Base-by-base conservation (phyloP, 805 yeast species). In the Metschnikowia lunata region DNA sequence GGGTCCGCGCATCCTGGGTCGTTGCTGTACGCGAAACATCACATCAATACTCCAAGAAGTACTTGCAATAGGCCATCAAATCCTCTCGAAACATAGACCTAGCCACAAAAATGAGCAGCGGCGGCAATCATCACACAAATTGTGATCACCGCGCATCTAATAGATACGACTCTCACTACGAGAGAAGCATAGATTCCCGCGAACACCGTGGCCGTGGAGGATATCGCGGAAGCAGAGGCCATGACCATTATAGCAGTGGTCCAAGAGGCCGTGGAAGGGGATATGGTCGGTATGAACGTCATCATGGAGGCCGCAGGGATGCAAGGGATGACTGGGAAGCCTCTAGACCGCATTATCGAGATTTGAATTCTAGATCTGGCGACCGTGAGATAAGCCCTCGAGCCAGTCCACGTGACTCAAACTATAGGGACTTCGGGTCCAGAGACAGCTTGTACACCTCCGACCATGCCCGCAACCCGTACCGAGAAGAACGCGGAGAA, bases 181-280 rank as follows among this genome's bases (percentile, higher is more conserved):
- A 48, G 23, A 34, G 50, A 13, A 36, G 37, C 30, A 23, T 13
- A 29, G 46, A 39, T 15, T 34, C 43, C 18, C 46, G 50, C 10
- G 54, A 40, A 2, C 26, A 39, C 37, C 47, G 61, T 26, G 51
- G 55, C 11, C 44, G 60, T 13, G 59, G 64, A 23, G 58, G 55
- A 1, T 53, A 50, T 43, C 50, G 63, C 29, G 60, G 61, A 23
- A 41, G 56, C 40, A 54, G 48, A 30, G 45, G 45, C 27, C 47
- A 45, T 29, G 47, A 50, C 41, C 49, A 42, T 35, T 48, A 42
- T 39, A 43, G 47, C 15, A 26, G 40, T 6, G 36, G 34, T 10
- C 48, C 49, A 38, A 50, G 56, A 8, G 51, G 55, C 28, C 49
- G 60, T 10, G 59, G 60, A 35, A 45, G 46, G 23, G 39, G 39